Percentiles rank a stretch among this genome's conserved stretches.
Evolutionary conservation across 2,329 filamentous ascomycete species (phyloP).

Genomic region (Penicillium frequentans): DNA sequence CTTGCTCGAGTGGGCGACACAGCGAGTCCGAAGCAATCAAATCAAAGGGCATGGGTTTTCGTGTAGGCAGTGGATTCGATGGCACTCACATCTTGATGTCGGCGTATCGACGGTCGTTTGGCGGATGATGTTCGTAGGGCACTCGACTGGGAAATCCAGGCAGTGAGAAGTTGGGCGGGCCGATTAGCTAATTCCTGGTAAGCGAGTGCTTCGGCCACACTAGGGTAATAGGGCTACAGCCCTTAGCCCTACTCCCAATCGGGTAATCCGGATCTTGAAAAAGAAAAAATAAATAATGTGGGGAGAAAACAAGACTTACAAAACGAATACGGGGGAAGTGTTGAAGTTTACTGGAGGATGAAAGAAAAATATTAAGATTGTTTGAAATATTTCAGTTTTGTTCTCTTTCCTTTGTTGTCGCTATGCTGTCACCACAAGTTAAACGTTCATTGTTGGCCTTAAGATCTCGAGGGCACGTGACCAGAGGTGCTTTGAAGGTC

Average conservation of each 20-base stretch:
- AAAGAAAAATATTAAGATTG: not conserved
- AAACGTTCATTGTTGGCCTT: not conserved
- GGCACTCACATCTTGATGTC: slow-evolving; percentile 48
- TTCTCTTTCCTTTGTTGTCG: not conserved
- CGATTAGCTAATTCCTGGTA: slow-evolving; percentile 44
- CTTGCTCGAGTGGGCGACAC: not conserved
- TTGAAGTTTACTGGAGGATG: not conserved
- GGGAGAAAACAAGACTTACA: not conserved
- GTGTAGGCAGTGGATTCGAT: slow-evolving; percentile 25
- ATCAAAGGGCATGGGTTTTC: slow-evolving; percentile 10
- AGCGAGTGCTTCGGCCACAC: slow-evolving; percentile 37
- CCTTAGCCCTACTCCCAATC: slow-evolving; percentile 18
- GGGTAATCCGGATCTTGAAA: slow-evolving; percentile 8
- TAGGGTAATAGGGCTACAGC: slow-evolving; percentile 41
- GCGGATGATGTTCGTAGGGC: slow-evolving; percentile 45
- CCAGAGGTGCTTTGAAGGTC: not conserved
- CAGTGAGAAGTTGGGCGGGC: slow-evolving; percentile 42
- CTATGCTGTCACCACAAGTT: not conserved
- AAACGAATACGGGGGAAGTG: not conserved
- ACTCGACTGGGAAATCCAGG: slow-evolving; percentile 39
- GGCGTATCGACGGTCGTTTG: slow-evolving; percentile 48
- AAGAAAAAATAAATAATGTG: not conserved
- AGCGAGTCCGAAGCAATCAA: not conserved
- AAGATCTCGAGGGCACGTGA: not conserved
- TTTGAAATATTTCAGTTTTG: not conserved